These are phyloP conservation scores for Przewalskia tangutica DNA, from an alignment of 257 asterid genomes.

Conservation along the genomic window DNA sequence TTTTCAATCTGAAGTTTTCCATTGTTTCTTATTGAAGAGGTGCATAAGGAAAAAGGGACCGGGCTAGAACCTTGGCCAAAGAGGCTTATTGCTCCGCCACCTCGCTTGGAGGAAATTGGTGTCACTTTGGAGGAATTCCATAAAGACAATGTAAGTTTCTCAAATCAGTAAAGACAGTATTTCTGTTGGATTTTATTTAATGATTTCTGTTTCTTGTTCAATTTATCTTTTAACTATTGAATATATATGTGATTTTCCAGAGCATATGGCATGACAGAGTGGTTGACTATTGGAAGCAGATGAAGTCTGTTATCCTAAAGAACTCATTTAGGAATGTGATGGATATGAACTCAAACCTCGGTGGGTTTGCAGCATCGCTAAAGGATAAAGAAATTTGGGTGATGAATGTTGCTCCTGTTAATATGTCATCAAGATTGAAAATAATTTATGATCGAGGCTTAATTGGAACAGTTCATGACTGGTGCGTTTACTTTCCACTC, in stretches of 20 bases:
- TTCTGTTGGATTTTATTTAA: neutral
- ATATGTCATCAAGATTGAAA: constrained; percentile 57
- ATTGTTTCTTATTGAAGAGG: constrained; percentile 32
- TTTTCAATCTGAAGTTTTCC: neutral
- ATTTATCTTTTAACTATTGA: neutral
- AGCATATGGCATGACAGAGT: constrained; percentile 67
- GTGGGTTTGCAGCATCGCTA: constrained; percentile 83
- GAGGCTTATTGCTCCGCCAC: constrained; percentile 68
- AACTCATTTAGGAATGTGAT: constrained; percentile 76
- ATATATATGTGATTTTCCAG: constrained; percentile 24
- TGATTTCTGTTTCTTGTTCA: neutral
- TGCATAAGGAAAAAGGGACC: constrained; percentile 65
- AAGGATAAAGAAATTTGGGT: constrained; percentile 88
- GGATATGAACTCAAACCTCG: constrained; percentile 95
- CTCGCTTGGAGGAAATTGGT: constrained; percentile 67
- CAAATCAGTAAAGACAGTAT: neutral
- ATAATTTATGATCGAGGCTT: constrained; percentile 84
- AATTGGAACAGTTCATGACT: constrained; percentile 86
- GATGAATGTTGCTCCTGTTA: constrained; percentile 83
- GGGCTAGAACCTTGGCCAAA: constrained; percentile 85
- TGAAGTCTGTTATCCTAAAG: constrained; percentile 50
- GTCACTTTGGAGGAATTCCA: constrained; percentile 39
- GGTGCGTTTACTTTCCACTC: constrained; percentile 24
- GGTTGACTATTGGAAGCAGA: constrained; percentile 72
- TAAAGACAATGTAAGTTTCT: constrained; percentile 61